These are phyloP conservation scores for Neophaeococcomyces aloes DNA, from an alignment of 2,329 filamentous ascomycete genomes.

Conservation along the genomic window DNA sequence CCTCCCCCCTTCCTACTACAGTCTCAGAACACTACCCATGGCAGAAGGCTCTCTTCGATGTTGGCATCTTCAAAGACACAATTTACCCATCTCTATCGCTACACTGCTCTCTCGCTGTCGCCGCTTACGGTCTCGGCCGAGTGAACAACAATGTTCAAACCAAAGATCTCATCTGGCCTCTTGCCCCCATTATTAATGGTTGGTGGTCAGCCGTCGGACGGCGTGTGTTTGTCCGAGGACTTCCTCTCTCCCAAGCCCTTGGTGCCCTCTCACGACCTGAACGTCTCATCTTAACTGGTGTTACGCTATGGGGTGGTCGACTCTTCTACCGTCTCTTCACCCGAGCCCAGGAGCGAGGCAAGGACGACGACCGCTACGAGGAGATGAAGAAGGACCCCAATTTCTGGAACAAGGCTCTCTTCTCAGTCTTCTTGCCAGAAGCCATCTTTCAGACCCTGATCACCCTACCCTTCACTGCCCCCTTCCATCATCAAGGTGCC, in stretches of 20 bases:
- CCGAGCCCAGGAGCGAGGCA: conserved; percentile 32
- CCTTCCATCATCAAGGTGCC: conserved; percentile 36
- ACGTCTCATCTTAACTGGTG: conserved; percentile 45
- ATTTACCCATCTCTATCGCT: conserved; percentile 46
- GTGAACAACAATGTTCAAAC: conserved; percentile 46
- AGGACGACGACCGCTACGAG: conserved; percentile 48
- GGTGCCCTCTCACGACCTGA: conserved; percentile 43
- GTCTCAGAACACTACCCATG: conserved; percentile 8
- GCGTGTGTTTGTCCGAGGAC: conserved; percentile 37
- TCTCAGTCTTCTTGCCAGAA: conserved; percentile 48
- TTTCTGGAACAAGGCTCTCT: conserved; percentile 49
- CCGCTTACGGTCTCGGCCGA: conserved; percentile 43
- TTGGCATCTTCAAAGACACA: conserved; percentile 45
- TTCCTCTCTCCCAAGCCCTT: conserved; percentile 39
- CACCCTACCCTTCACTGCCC: conserved; percentile 46
- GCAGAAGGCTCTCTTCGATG: conserved; percentile 18
- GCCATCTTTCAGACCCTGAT: conserved; percentile 48
- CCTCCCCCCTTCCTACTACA: neutral
- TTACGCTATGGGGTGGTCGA: conserved; percentile 48
- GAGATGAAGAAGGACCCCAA: conserved; percentile 40
- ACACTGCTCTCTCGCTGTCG: conserved; percentile 42
- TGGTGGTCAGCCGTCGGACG: conserved; percentile 51
- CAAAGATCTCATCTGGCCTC: conserved; percentile 53
- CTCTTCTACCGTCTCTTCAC: conserved; percentile 46
- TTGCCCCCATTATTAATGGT: conserved; percentile 45